phyloP scores from a whole-genome alignment of 768 basidiomycete genomes.

The Gelatoporia subvermispora region DNA sequence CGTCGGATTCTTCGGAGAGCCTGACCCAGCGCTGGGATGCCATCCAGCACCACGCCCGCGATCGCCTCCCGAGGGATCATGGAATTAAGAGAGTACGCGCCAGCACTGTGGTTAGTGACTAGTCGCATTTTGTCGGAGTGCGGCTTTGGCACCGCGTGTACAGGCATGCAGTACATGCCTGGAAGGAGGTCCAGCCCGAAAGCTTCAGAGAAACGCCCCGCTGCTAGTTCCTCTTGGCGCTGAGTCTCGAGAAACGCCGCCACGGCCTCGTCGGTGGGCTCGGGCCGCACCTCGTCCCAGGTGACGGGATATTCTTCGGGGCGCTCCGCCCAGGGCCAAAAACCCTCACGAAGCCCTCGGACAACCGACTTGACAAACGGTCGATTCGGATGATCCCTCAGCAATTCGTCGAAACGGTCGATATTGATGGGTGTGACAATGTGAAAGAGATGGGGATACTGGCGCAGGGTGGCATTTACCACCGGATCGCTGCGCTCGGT shows the following conservation, averaged over 20 bases:
- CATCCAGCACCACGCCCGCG: conserved; percentile 3
- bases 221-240: conserved; percentile 11
- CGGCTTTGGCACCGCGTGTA: conserved; percentile 34
- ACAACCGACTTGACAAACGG: conserved; percentile 31
- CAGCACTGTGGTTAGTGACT: conserved; percentile 35
- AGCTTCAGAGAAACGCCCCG: conserved; percentile 15
- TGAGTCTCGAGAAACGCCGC: not conserved
- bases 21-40: conserved; percentile 5
- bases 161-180: conserved; percentile 39
- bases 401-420: conserved; percentile 22
- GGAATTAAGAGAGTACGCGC: conserved; percentile 30
- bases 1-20: not conserved
- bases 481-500: conserved; percentile 9
- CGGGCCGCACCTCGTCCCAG: not conserved
- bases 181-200: conserved; percentile 34
- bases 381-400: conserved; percentile 33
- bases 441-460: conserved; percentile 28
- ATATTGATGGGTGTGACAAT: conserved; percentile 35
- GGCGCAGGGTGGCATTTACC: conserved; percentile 18
- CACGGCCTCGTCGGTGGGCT: not conserved
- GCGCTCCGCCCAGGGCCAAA: conserved; percentile 40
- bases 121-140: conserved; percentile 31
- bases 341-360: conserved; percentile 30
- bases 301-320: conserved; percentile 21
- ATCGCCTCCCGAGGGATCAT: conserved; percentile 2